Evolutionary conservation across 2,329 filamentous ascomycete genomes (phyloP).

Genomic region (Dactylonectria macrodidyma): DNA sequence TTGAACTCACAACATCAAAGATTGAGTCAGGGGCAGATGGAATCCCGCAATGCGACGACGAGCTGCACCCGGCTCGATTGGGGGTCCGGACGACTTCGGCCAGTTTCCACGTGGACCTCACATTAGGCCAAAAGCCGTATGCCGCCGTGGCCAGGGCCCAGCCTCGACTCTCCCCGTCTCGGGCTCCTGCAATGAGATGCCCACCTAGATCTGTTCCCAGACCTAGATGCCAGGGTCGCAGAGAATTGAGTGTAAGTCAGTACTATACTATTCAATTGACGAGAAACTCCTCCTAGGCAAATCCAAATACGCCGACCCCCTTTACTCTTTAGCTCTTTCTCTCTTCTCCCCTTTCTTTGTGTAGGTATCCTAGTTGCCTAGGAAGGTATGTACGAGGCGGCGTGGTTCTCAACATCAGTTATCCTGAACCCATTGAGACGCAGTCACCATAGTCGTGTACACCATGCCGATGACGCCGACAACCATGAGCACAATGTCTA

Average conservation of each 20-base stretch:
- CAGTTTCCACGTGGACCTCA: constrained; percentile 21
- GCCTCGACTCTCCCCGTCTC: constrained; percentile 12
- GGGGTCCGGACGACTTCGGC: neutral
- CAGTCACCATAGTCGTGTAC: constrained; percentile 78
- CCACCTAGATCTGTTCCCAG: constrained; percentile 14
- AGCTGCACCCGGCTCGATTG: neutral
- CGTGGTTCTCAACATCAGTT: constrained; percentile 23
- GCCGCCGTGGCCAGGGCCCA: constrained; percentile 5
- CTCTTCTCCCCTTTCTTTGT: constrained; percentile 21
- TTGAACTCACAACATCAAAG: neutral
- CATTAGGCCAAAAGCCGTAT: constrained; percentile 29
- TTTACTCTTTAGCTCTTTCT: neutral
- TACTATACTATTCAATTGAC: constrained; percentile 6
- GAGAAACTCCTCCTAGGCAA: constrained; percentile 9
- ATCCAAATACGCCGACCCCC: constrained; percentile 5
- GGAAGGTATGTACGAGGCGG: neutral
- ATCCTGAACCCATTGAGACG: constrained; percentile 53
- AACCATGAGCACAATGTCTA: constrained; percentile 74
- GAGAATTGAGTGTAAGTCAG: neutral
- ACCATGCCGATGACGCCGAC: constrained; percentile 78
- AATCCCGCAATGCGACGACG: neutral
- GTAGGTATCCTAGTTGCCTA: neutral
- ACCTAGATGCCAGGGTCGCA: constrained; percentile 13
- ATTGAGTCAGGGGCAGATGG: neutral
- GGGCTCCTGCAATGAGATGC: constrained; percentile 18